Evolutionary conservation across 2,329 filamentous ascomycete genomes (phyloP), one percentile per base, ranked within the genome.

Genomic region (Ramichloridium luteum): DNA sequence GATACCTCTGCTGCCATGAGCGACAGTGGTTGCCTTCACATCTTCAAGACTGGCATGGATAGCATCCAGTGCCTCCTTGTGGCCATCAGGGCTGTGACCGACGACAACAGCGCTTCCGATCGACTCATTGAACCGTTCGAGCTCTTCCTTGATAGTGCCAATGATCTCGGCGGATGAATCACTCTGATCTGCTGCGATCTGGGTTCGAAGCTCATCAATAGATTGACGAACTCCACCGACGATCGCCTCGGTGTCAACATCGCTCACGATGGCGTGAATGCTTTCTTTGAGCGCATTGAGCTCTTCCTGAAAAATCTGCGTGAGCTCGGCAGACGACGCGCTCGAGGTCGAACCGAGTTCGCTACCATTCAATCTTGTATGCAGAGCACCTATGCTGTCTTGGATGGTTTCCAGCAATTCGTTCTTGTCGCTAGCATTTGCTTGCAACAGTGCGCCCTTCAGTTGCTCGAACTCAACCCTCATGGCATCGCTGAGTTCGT

Each of bases 401-500:
- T 70, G 65, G 25, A 77, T 68, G 4, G 67, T 68, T 40, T 77
- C 71, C 2, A 77, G 53, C 20, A 78, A 64, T 39, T 77, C 72
- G 32, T 70, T 70, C 47, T 75, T 75, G 40, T 74, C 65, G 13
- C 57, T 58, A 0, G 62, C 55, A n/a, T 64, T 59, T 28, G 70
- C 65, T 29, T 67, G 59, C 51, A 84, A 80, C 30, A 93, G 71
- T 0, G 80, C 72, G 12, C 85, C 78, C 15, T 83, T 77, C 5
- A 93, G 68, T 32, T 83, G 77, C 40, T 90, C 82, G 30, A 93
- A 80, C 49, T 92, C 83, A 25, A 75, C 74, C 51, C 80, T 80
- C 54, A 93, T 76, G 30, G 82, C 72, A 37, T 83, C 77, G 23
- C 77, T 67, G 35, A 67, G 57, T 25, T 65, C 64, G 11, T 65